These are phyloP conservation scores for Sclerotinia glacialis DNA, from an alignment of 2,329 filamentous ascomycete genomes.

Conservation along the genomic window DNA sequence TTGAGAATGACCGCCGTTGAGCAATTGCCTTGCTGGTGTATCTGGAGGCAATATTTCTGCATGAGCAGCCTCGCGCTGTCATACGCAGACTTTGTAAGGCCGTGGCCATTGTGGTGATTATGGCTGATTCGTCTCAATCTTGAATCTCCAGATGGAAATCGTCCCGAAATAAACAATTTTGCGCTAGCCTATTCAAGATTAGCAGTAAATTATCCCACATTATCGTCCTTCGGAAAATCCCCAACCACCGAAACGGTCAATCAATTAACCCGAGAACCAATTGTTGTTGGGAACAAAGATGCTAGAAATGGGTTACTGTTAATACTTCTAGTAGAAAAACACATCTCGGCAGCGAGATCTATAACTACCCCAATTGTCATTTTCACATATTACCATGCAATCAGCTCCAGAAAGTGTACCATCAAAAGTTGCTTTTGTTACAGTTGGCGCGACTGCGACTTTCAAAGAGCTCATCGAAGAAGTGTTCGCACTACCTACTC, in stretches of 20 bases:
- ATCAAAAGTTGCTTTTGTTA: slow-evolving; percentile 66
- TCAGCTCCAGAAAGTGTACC: neutral
- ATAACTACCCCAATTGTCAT: neutral
- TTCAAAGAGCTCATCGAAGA: slow-evolving; percentile 71
- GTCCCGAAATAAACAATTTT: slow-evolving; percentile 12
- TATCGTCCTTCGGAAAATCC: slow-evolving; percentile 16
- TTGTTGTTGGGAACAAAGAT: neutral
- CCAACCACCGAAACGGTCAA: neutral
- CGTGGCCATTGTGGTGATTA: slow-evolving; percentile 34
- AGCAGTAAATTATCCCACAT: neutral
- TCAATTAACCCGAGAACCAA: neutral
- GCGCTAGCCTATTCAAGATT: neutral
- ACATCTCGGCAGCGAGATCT: neutral
- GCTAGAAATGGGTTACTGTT: neutral
- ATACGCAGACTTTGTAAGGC: slow-evolving; percentile 36
- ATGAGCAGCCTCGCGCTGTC: slow-evolving; percentile 33
- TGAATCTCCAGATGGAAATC: slow-evolving; percentile 14
- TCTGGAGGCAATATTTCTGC: slow-evolving; percentile 24
- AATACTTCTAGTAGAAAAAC: neutral
- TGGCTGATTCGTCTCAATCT: slow-evolving; percentile 12
- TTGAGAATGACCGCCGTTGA: slow-evolving; percentile 30
- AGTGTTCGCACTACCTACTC: slow-evolving; percentile 60
- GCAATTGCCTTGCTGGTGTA: slow-evolving; percentile 30
- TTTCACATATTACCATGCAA: neutral
- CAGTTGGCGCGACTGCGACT: slow-evolving; percentile 85